Conservation (phyloP, 257 asterid species). For the Nicotiana undulata region DNA sequence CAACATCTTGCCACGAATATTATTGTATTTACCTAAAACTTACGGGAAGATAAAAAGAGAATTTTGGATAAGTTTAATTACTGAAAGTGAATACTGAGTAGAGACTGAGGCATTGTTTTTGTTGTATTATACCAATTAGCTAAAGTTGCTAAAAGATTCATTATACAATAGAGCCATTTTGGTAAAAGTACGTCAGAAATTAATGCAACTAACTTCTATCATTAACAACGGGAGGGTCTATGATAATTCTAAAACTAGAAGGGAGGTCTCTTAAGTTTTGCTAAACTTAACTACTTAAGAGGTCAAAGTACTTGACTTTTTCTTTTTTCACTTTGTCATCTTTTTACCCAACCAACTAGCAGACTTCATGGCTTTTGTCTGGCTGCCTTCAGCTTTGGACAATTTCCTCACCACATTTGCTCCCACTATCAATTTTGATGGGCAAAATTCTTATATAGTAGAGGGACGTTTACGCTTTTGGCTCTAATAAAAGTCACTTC, state of each 20-base stretch:
- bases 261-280: background rate
- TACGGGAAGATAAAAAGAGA: background rate
- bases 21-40: background rate
- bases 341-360: background rate
- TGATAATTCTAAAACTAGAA: background rate
- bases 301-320: background rate
- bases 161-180: background rate
- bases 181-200: background rate
- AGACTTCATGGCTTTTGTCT: background rate
- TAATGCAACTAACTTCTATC: background rate
- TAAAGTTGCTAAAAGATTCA: background rate
- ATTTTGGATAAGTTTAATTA: background rate
- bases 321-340: background rate
- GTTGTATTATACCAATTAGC: background rate
- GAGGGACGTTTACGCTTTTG: background rate
- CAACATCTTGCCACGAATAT: background rate
- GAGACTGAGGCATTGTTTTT: background rate
- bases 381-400: background rate
- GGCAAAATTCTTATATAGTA: background rate
- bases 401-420: background rate
- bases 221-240: background rate
- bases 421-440: background rate
- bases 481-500: background rate
- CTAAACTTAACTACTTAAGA: background rate
- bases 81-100: background rate